Evolutionary conservation across 1,284 basidiomycete genomes (phyloP), one percentile per base, ranked within the genome.

Genomic region (Tilletiaria anomala): DNA sequence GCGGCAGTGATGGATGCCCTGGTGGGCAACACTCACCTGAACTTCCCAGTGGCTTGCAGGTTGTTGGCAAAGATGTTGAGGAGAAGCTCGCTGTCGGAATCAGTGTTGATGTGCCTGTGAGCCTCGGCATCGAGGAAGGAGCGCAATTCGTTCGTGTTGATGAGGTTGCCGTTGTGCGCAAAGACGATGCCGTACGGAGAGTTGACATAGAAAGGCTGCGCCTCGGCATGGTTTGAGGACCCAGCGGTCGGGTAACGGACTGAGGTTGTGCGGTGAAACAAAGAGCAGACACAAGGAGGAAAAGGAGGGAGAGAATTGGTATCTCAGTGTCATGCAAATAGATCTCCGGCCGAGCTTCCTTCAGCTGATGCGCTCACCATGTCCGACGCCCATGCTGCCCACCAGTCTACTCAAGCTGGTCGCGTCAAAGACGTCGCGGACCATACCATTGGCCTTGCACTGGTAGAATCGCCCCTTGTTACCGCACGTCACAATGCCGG

Each of bases 381-480:
- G 93, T 1, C 93, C 93, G 45, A 99, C 78, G 48, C 93, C 93
- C 93, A 99, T 99, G 47, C 80, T 80, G 17, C 93, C 93, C n/a
- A n/a, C 75, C 50, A 97, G 71, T 50, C 78, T 79, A 35, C 78
- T 75, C 43, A 96, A 72, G 17, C 82, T 76, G 60, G 76, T 8
- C 76, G 38, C 76, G 94, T 88, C 69, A 99, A 29, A 91, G 48
- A 99, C 83, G 68, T 99, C 93, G 44, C 91, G 78, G 58, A 99
- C 91, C 93, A 99, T 97, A 33, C 93, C 93, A 68, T 97, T 99
- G n/a, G 88, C 86, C 71, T 99, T 99, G 75, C 84, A 88, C 69
- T 99, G 93, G 70, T 83, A 91, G 69, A 99, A 85, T 35, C 89
- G 79, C 35, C 93, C 93, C 63, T 87, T 87, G 14, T 79, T 77